A percentile compares a stretch with the other conserved stretches of the same genome.
These are phyloP conservation scores for Pseudogymnoascus sp. DNA, from an alignment of 2,329 filamentous ascomycete genomes.

Conservation along the genomic window DNA sequence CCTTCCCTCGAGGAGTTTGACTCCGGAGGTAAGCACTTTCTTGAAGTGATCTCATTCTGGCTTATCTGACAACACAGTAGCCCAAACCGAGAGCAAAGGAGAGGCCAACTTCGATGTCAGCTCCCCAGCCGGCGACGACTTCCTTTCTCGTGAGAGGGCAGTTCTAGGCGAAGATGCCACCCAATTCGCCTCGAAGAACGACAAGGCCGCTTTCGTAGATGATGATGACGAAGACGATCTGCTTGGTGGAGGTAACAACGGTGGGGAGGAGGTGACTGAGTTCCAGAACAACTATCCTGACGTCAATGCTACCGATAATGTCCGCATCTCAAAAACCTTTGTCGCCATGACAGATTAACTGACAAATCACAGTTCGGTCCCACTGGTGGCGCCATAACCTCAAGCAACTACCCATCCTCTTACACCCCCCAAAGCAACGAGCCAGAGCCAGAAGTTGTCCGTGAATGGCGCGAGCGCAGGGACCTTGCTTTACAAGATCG, in stretches of 20 bases:
- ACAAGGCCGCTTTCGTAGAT: constrained; percentile 57
- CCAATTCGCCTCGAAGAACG: constrained; percentile 73
- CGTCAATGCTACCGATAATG: constrained; percentile 60
- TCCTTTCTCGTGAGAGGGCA: constrained; percentile 85
- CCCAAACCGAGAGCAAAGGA: constrained; percentile 58
- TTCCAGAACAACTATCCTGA: constrained; percentile 92
- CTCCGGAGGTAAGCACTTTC: constrained; percentile 36
- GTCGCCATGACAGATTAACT: neutral
- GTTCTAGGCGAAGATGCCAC: constrained; percentile 86
- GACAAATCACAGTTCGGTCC: neutral
- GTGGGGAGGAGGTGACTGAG: constrained; percentile 33
- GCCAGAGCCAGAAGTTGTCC: constrained; percentile 81
- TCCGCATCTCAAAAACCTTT: constrained; percentile 31
- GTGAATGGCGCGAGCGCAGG: constrained; percentile 85
- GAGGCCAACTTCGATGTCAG: constrained; percentile 41
- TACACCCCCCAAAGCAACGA: constrained; percentile 47
- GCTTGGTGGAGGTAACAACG: constrained; percentile 52
- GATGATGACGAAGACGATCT: constrained; percentile 60
- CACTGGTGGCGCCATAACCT: constrained; percentile 71
- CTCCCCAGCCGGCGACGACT: constrained; percentile 64
- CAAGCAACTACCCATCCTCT: constrained; percentile 34
- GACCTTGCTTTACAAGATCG: constrained; percentile 77
- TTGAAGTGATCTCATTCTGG: neutral
- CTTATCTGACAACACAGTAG: constrained; percentile 35
- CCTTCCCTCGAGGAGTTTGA: constrained; percentile 53